phyloP scores from a whole-genome alignment of 2,329 filamentous ascomycete genomes.

The Stagonosporopsis tanaceti region DNA sequence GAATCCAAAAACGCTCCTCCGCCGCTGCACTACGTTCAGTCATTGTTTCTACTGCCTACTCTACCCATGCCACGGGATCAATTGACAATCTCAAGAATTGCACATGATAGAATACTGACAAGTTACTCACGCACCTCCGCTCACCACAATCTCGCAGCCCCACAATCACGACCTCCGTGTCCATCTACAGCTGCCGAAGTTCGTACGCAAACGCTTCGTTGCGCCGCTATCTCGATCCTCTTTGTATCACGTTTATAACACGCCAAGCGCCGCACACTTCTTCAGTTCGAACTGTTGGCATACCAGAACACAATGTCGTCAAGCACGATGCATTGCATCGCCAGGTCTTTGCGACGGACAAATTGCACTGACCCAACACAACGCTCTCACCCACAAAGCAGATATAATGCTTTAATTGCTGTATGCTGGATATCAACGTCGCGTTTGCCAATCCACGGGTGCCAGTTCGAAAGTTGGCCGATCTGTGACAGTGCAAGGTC shows the following conservation, averaged over 20 bases:
- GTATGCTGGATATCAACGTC: neutral
- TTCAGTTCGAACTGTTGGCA: no score
- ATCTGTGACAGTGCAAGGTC: neutral
- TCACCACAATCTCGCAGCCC: neutral
- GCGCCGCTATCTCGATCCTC: no score
- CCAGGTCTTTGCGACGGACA: no score
- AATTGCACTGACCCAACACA: no score
- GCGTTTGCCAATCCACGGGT: neutral
- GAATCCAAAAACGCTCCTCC: slow-evolving; percentile 35
- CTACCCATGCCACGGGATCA: neutral
- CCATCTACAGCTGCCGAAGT: no score
- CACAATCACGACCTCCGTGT: no score
- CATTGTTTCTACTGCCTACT: neutral
- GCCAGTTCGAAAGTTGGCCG: neutral
- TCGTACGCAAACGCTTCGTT: no score
- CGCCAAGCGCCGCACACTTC: no score
- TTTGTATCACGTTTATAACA: no score
- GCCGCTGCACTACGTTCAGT: slow-evolving; percentile 4
- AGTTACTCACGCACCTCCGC: neutral
- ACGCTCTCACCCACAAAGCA: no score
- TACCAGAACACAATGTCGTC: neutral
- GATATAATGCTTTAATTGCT: neutral
- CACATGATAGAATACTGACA: neutral
- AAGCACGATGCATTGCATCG: neutral
- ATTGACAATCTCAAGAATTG: neutral